A percentile compares a stretch with the other conserved stretches of the same genome.
These are phyloP conservation scores for Cavenderia fasciculata DNA, from an alignment of 78 protist species.

Conservation along the genomic window DNA sequence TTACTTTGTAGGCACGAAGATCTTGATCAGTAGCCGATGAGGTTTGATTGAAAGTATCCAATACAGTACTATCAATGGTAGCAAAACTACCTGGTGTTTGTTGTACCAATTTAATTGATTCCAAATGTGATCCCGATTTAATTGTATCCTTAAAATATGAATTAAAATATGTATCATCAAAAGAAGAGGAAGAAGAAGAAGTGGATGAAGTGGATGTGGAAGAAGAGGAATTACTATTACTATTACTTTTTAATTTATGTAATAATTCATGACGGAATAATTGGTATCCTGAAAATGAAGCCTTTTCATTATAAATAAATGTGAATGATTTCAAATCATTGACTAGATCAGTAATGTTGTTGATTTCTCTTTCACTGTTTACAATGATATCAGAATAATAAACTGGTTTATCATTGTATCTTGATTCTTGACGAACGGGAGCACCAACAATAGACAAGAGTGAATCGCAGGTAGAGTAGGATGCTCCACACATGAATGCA, in stretches of 20 bases:
- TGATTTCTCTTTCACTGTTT: too few relatives aligned
- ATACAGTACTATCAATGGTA: conserved; percentile 5
- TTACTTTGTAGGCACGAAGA: background rate
- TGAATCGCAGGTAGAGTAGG: background rate
- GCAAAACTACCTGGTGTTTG: background rate
- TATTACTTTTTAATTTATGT: background rate
- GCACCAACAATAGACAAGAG: background rate
- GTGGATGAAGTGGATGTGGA: background rate
- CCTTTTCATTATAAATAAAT: conserved; percentile 1
- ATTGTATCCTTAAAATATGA: background rate
- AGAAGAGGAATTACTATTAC: background rate
- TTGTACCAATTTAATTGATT: background rate
- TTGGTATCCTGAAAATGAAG: conserved; percentile 10
- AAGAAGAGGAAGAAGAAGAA: too few relatives aligned
- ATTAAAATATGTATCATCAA: too few relatives aligned
- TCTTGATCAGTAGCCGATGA: background rate
- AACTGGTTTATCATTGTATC: background rate
- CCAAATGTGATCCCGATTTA: background rate
- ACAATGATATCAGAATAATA: background rate
- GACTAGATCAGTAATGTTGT: background rate
- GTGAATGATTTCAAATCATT: background rate
- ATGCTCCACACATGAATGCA: conserved; percentile 25
- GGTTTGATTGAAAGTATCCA: background rate
- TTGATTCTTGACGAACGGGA: background rate
- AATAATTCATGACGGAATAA: too few relatives aligned